A percentile compares a stretch with the other conserved stretches of the same genome.
Evolutionary conservation across 164 flowering plant genomes (phyloP).

Genomic region (Vitis vinifera): ASM3070453v1 NC_081821.1:12396001-12396500

Average conservation of each 20-base stretch:
- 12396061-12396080: slow-evolving; percentile 36
- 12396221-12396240: slow-evolving; percentile 79
- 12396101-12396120: slow-evolving; percentile 27
- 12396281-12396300: slow-evolving; percentile 69
- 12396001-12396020: slow-evolving; percentile 7
- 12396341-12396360: background rate
- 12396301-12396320: slow-evolving; percentile 91
- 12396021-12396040: slow-evolving; percentile 48
- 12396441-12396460: too few relatives aligned
- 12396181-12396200: slow-evolving; percentile 78
- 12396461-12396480: too few relatives aligned
- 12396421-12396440: too few relatives aligned
- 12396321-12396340: slow-evolving; percentile 17
- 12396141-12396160: slow-evolving; percentile 30
- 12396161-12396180: slow-evolving; percentile 94
- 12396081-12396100: slow-evolving; percentile 39
- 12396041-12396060: slow-evolving; percentile 40
- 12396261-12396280: slow-evolving; percentile 29
- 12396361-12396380: background rate
- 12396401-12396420: background rate
- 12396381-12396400: background rate
- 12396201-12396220: slow-evolving; percentile 80
- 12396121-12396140: slow-evolving; percentile 39
- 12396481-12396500: too few relatives aligned
- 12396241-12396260: slow-evolving; percentile 83